Conservation (phyloP, 345 rosid genomes). For the Pugionium cornutum region DNA sequence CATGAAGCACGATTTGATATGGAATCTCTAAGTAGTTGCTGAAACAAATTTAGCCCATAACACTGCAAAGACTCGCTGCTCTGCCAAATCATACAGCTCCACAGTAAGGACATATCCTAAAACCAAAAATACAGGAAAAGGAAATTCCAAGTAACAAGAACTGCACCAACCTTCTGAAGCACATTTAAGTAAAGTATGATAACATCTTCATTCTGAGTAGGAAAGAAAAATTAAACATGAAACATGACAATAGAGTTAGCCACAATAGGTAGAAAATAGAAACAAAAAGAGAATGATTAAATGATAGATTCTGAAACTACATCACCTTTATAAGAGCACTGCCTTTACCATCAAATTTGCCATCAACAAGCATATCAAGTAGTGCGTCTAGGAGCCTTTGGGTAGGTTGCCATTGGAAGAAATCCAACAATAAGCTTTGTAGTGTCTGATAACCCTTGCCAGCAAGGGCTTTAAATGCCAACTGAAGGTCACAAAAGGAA, state of each 20-base stretch:
- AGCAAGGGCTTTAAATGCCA: constrained; percentile 83
- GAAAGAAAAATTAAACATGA: constrained; percentile 11
- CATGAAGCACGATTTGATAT: constrained; percentile 89
- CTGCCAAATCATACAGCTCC: constrained; percentile 81
- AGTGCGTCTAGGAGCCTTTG: constrained; percentile 77
- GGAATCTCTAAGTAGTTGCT: constrained; percentile 83
- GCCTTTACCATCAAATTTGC: constrained; percentile 70
- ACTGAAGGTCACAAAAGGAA: constrained; percentile 47
- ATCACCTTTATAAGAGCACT: constrained; percentile 72
- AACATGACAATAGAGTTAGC: constrained; percentile 23
- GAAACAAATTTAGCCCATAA: constrained; percentile 79
- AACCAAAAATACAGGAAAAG: constrained; percentile 13
- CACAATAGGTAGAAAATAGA: constrained; percentile 12
- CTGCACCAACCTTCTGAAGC: constrained; percentile 85
- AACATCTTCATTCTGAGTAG: constrained; percentile 91
- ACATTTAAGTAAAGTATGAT: constrained; percentile 81
- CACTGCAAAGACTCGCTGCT: constrained; percentile 94
- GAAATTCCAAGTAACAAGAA: constrained; percentile 24
- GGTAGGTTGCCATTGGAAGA: constrained; percentile 78
- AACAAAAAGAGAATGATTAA: constrained; percentile 9
- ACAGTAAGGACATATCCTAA: constrained; percentile 36
- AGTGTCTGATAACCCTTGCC: constrained; percentile 92
- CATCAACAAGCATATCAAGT: constrained; percentile 99
- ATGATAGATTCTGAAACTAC: constrained; percentile 17
- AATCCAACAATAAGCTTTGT: constrained; percentile 84